Percentiles rank a stretch among this genome's conserved stretches.
These are phyloP conservation scores for Coemansia sp. DNA, from an alignment of 192 early-diverging fungal genomes.

Conservation along the genomic window DNA sequence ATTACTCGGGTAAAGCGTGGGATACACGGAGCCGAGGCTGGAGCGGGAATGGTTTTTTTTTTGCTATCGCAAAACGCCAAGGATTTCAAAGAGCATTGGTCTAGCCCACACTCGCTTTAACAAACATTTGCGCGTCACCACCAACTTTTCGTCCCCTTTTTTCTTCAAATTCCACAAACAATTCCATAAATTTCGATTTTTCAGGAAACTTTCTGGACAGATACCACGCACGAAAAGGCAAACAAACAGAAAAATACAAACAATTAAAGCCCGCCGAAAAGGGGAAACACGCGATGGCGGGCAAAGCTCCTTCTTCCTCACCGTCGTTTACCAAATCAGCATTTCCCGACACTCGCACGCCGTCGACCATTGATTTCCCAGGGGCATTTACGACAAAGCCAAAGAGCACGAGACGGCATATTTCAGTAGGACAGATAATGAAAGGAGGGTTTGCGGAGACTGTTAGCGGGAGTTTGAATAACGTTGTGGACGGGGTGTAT, in stretches of 20 bases:
- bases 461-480: constrained; percentile 44
- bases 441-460: constrained; percentile 35
- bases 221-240: background rate
- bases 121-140: background rate
- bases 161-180: background rate
- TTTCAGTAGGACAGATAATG: constrained; percentile 19
- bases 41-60: background rate
- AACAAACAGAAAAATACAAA: background rate
- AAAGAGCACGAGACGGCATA: background rate
- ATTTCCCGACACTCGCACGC: constrained; percentile 19
- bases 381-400: constrained; percentile 47
- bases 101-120: background rate
- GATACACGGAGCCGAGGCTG: background rate
- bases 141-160: background rate
- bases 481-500: constrained; percentile 46
- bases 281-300: background rate
- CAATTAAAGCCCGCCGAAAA: background rate
- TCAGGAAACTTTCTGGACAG: background rate
- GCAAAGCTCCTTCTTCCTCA: constrained; percentile 6
- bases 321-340: background rate
- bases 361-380: constrained; percentile 40
- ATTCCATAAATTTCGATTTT: background rate
- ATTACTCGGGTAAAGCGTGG: too few species aligned
- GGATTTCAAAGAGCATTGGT: background rate
- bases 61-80: background rate